Evolutionary conservation across 2,329 filamentous ascomycete species (phyloP).

Genomic region (Sporothrix phasma): DNA sequence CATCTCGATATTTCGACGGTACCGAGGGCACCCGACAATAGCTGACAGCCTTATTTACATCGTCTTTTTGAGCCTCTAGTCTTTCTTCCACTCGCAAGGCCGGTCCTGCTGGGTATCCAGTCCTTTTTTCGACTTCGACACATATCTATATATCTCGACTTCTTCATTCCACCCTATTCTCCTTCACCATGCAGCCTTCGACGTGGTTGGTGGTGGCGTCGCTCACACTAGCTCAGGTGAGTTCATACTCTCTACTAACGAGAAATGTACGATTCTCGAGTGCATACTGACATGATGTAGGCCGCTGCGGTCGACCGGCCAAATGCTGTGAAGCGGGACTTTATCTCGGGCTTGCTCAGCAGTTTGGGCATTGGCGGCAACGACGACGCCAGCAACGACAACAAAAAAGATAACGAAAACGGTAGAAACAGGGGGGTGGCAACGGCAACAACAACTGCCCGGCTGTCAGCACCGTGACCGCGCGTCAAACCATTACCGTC

Average conservation of each 20-base stretch:
- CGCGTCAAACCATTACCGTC: constrained; percentile 27
- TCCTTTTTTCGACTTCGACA: neutral
- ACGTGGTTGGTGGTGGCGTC: constrained; percentile 22
- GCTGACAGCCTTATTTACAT: neutral
- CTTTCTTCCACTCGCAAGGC: constrained; percentile 11
- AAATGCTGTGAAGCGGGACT: constrained; percentile 21
- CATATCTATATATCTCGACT: neutral
- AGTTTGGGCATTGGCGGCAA: constrained; percentile 11
- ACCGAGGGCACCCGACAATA: neutral
- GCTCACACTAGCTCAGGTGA: constrained; percentile 24
- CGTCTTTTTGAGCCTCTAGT: neutral
- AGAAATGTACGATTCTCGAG: no score
- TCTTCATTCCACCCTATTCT: neutral
- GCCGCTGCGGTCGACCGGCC: constrained; percentile 21
- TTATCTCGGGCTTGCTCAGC: constrained; percentile 22
- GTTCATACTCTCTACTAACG: neutral
- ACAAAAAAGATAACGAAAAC: no score
- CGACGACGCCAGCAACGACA: constrained; percentile 4
- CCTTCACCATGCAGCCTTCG: constrained; percentile 22
- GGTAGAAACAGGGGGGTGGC: no score
- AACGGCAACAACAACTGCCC: neutral
- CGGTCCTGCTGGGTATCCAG: constrained; percentile 14
- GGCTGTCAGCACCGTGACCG: neutral
- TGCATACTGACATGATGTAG: constrained; percentile 15
- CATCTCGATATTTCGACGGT: neutral